Conservation (phyloP, 2,329 filamentous ascomycete species). For the Epichloe coenophiala region DNA sequence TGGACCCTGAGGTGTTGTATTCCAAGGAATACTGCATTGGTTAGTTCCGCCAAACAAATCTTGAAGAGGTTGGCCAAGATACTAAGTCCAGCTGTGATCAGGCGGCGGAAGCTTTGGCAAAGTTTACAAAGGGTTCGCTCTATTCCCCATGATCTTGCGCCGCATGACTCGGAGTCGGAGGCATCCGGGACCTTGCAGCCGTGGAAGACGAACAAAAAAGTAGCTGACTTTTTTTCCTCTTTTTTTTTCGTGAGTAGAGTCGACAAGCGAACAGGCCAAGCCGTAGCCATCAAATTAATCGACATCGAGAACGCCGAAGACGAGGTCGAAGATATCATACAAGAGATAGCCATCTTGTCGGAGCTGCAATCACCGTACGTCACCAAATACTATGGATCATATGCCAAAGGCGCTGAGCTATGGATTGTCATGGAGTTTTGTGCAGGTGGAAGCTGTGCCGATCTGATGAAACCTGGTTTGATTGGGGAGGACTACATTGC, state of each 20-base stretch:
- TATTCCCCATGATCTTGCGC: not conserved
- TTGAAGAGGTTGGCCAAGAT: conserved; percentile 5
- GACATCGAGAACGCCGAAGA: conserved; percentile 98
- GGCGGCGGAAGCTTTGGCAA: conserved; percentile 97
- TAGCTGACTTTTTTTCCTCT: not conserved
- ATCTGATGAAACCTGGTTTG: conserved; percentile 84
- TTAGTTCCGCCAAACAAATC: conserved; percentile 25
- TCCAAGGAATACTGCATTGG: conserved; percentile 86
- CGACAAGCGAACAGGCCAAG: conserved; percentile 82
- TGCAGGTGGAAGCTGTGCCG: conserved; percentile 88
- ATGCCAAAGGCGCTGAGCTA: conserved; percentile 85
- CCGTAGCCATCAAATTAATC: conserved; percentile 96
- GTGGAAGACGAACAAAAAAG: not conserved
- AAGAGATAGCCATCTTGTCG: conserved; percentile 94
- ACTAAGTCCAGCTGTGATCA: conserved; percentile 23
- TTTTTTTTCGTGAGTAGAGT: conserved; percentile 40
- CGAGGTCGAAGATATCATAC: conserved; percentile 98
- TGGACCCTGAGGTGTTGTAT: conserved; percentile 80
- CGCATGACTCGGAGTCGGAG: not conserved
- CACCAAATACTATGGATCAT: conserved; percentile 95
- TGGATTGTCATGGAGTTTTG: conserved; percentile 99
- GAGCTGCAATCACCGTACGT: conserved; percentile 93
- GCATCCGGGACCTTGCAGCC: not conserved
- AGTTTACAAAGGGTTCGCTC: conserved; percentile 81
- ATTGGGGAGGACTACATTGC: conserved; percentile 94